phyloP scores from a whole-genome alignment of 2,329 filamentous ascomycete genomes.

The Sporothrix schenckii region DNA sequence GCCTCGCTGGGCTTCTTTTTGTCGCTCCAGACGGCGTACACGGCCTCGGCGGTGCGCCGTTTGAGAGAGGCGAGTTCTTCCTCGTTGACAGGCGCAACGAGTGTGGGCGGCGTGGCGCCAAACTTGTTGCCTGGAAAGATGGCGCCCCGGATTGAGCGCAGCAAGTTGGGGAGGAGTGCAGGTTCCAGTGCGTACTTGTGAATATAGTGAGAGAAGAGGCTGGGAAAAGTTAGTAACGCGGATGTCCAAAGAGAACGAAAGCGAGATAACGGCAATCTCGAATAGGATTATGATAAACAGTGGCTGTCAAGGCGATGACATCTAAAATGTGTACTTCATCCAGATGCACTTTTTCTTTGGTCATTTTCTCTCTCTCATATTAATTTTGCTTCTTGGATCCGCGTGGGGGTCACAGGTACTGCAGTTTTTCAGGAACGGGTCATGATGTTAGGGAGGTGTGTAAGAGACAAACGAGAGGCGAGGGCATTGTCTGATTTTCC shows the following conservation, averaged over 20 bases:
- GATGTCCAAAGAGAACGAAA: neutral
- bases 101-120: conserved; percentile 57
- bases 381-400: neutral
- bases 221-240: conserved; percentile 41
- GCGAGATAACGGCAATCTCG: neutral
- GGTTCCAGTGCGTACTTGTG: conserved; percentile 63
- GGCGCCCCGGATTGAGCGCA: conserved; percentile 72
- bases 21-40: conserved; percentile 30
- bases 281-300: neutral
- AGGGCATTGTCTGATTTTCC: conserved; percentile 19
- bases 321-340: neutral
- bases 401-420: conserved; percentile 18
- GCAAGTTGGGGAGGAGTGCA: conserved; percentile 65
- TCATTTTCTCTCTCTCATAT: neutral
- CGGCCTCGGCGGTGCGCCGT: conserved; percentile 37
- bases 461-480: conserved; percentile 3
- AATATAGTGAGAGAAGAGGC: conserved; percentile 62
- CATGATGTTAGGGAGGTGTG: conserved; percentile 30
- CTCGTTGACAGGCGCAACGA: conserved; percentile 62
- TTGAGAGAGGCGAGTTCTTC: conserved; percentile 65
- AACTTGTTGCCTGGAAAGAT: conserved; percentile 86
- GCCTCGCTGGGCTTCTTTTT: conserved; percentile 24
- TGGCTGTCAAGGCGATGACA: neutral
- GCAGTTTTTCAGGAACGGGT: neutral
- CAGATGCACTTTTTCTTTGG: conserved; percentile 1